These are phyloP conservation scores for Wickerhamomyces rabaulensis DNA, from an alignment of 805 yeast genomes.

Conservation along the genomic window DNA sequence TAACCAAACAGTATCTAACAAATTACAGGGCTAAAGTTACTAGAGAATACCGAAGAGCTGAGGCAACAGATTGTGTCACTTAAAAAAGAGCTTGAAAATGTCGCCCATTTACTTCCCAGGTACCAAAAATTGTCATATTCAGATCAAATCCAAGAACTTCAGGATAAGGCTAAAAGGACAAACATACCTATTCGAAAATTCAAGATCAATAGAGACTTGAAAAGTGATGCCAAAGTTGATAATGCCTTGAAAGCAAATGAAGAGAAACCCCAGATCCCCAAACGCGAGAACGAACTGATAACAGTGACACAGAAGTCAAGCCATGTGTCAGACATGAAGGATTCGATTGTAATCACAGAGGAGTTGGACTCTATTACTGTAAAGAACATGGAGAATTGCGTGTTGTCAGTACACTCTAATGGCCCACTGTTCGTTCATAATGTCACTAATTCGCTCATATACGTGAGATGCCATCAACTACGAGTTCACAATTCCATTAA, in stretches of 20 bases:
- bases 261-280: background rate
- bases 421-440: constrained; percentile 17
- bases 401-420: constrained; percentile 6
- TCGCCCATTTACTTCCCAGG: constrained; percentile 16
- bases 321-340: constrained; percentile 5
- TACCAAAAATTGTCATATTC: constrained; percentile 20
- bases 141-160: constrained; percentile 7
- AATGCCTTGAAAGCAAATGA: background rate
- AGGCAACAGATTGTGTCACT: constrained; percentile 2
- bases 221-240: background rate
- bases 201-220: constrained; percentile 5
- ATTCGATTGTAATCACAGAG: constrained; percentile 7
- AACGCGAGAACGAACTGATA: background rate
- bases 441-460: constrained; percentile 7
- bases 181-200: constrained; percentile 8
- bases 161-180: constrained; percentile 1
- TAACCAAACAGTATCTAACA: background rate
- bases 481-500: constrained; percentile 15
- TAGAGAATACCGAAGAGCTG: background rate
- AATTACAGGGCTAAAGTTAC: background rate
- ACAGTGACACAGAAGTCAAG: constrained; percentile 1
- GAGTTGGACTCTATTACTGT: constrained; percentile 10
- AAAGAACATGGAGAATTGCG: constrained; percentile 7
- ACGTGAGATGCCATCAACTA: constrained; percentile 19
- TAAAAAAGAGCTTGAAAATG: constrained; percentile 10